Evolutionary conservation across 192 early-diverging fungal species (phyloP), one percentile per base, ranked within the genome.

Genomic region (Coemansia sp.): DNA sequence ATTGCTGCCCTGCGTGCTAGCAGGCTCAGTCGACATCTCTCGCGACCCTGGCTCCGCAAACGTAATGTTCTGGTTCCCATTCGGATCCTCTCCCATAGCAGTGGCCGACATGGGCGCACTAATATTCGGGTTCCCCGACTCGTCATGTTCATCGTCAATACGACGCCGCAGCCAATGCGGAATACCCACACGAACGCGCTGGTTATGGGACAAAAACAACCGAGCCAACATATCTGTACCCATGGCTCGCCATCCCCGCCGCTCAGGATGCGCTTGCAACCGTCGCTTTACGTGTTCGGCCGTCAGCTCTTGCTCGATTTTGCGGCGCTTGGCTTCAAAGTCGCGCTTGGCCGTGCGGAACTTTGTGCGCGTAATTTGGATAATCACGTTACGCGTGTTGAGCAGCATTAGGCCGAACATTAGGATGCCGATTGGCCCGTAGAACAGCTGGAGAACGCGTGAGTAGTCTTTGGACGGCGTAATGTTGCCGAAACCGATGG

Each of bases 361-460:
- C 66, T 75, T 81, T 24, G 23, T 32, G 15, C 63, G 58, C 11
- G 67, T 76, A 29, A 81, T 66, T 52, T 81, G 79, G 45, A 72
- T 63, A 53, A 81, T 62, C 56, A 81, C 79, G 19, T 81, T 76
- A 54, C 79, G 79, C 17, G 79, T 81, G 55, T 81, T 68, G 24
- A 81, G 63, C 25, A 81, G 64, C 72, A 81, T 71, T 22, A 81
- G 59, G 61, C 79, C 79, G 47, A 81, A 81, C 72, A 81, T 71
- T 55, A 81, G 53, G 50, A 81, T 81, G 7, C 79, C 79, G 39
- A 76, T 43, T 2, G 73, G 73, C 3, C 79, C 79, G 58, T 81
- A 81, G 48, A 81, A 35, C 35, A 81, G 56, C 63, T 72, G 69
- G 39, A 81, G 43, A 14, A 58, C 22, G 35, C 79, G 73, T 39